Evolutionary conservation across 2,329 filamentous ascomycete genomes (phyloP).

Genomic region (Trichoderma afroharzianum): DNA sequence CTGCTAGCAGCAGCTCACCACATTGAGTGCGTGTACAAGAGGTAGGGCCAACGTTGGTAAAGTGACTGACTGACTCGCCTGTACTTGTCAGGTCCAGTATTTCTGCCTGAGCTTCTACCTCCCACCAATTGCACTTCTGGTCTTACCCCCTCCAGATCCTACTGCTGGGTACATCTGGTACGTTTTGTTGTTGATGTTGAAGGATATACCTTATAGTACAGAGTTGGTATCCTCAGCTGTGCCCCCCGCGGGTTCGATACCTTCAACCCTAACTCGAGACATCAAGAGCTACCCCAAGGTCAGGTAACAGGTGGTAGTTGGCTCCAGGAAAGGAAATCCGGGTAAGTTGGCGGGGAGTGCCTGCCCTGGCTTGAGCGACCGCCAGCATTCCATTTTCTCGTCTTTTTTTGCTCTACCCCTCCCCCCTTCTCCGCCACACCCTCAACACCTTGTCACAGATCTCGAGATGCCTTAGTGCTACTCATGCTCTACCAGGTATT

Average conservation of each 20-base stretch:
- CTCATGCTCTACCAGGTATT: not conserved
- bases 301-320: not conserved
- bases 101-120: not conserved
- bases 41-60: not conserved
- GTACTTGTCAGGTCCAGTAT: not conserved
- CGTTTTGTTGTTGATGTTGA: not conserved
- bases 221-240: not conserved
- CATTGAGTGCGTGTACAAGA: not conserved
- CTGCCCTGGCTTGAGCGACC: constrained; percentile 8
- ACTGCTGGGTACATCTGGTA: not conserved
- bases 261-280: not conserved
- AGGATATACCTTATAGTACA: not conserved
- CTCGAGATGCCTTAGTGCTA: not conserved
- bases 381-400: not conserved
- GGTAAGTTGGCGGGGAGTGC: constrained; percentile 6
- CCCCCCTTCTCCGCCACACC: constrained; percentile 8
- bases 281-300: not conserved
- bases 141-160: not conserved
- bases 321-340: not conserved
- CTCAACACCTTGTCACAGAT: constrained; percentile 9
- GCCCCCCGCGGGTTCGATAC: not conserved
- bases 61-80: not conserved
- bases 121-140: not conserved
- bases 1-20: not conserved
- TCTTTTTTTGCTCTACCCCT: constrained; percentile 4